Evolutionary conservation across 1,284 basidiomycete species (phyloP).

Genomic region (Flammula alnicola): DNA sequence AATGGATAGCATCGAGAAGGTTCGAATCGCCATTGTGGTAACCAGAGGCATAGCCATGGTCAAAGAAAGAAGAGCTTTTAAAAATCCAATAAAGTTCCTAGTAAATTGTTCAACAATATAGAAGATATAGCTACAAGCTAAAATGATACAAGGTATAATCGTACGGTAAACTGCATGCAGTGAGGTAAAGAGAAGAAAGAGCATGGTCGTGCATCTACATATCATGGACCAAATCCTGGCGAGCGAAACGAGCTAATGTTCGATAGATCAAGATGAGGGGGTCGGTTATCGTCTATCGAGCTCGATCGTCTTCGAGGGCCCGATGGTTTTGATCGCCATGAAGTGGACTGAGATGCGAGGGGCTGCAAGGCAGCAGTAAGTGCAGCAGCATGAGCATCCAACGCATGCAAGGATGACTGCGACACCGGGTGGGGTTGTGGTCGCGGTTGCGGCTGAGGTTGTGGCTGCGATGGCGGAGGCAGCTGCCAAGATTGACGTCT

Average conservation of each 20-base stretch:
- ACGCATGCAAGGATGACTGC: slow-evolving; percentile 17
- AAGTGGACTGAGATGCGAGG: slow-evolving; percentile 16
- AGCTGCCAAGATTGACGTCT: neutral
- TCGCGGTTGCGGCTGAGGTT: neutral
- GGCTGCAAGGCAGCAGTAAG: slow-evolving; percentile 22
- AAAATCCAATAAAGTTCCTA: neutral
- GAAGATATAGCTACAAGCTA: slow-evolving; percentile 10
- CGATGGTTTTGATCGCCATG: slow-evolving; percentile 29
- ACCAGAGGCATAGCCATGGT: no score
- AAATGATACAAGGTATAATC: slow-evolving; percentile 10
- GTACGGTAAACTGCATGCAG: slow-evolving; percentile 4
- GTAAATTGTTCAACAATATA: slow-evolving; percentile 18
- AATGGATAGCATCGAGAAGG: no score
- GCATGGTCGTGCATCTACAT: slow-evolving; percentile 10
- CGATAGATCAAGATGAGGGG: slow-evolving; percentile 39
- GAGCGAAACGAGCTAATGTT: slow-evolving; percentile 27
- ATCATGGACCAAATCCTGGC: slow-evolving; percentile 16
- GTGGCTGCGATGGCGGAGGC: neutral
- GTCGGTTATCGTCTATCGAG: slow-evolving; percentile 35
- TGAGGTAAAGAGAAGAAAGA: no score
- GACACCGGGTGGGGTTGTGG: slow-evolving; percentile 11
- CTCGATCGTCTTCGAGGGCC: slow-evolving; percentile 47
- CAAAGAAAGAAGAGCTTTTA: neutral
- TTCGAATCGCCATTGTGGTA: no score
- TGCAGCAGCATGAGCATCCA: slow-evolving; percentile 21